A percentile compares a stretch with the other conserved stretches of the same genome.
Conservation (phyloP, 345 rosid species). For the Gossypium ekmanianum region DNA sequence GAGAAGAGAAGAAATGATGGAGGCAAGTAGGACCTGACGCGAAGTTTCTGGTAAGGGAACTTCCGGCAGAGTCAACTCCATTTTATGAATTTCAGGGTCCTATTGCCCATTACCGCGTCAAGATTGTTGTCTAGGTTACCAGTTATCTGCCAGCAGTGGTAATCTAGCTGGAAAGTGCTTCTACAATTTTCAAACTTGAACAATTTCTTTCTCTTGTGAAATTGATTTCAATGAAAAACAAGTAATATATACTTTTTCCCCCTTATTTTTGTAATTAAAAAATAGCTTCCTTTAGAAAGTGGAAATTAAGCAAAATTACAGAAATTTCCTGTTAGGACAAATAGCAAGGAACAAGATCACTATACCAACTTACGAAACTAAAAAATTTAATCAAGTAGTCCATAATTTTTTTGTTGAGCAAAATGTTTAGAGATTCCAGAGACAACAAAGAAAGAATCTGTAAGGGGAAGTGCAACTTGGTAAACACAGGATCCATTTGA, state of each 20-base stretch:
- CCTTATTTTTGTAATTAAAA: too few species aligned
- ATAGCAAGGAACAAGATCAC: not conserved
- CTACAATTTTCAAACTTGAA: not conserved
- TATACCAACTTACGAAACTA: too few species aligned
- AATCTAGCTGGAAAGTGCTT: slow-evolving; percentile 8
- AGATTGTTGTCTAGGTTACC: slow-evolving; percentile 7
- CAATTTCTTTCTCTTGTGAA: not conserved
- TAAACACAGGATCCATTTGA: not conserved
- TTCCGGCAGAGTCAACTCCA: slow-evolving; percentile 7
- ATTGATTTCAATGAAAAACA: too few species aligned
- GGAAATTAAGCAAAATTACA: not conserved
- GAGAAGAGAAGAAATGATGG: not conserved
- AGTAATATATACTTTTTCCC: too few species aligned
- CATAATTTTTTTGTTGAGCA: not conserved
- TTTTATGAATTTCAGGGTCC: not conserved
- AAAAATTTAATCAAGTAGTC: not conserved
- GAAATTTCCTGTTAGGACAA: not conserved
- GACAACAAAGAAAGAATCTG: not conserved
- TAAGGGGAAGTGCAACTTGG: not conserved
- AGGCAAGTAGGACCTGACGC: slow-evolving; percentile 15
- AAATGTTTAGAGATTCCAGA: not conserved
- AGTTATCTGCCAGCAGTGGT: not conserved
- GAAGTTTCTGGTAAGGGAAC: slow-evolving; percentile 8
- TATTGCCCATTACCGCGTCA: not conserved
- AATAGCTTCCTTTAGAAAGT: too few species aligned